Base-by-base conservation (phyloP, 306 rosid genomes). In the Medicago arabica region DNA sequence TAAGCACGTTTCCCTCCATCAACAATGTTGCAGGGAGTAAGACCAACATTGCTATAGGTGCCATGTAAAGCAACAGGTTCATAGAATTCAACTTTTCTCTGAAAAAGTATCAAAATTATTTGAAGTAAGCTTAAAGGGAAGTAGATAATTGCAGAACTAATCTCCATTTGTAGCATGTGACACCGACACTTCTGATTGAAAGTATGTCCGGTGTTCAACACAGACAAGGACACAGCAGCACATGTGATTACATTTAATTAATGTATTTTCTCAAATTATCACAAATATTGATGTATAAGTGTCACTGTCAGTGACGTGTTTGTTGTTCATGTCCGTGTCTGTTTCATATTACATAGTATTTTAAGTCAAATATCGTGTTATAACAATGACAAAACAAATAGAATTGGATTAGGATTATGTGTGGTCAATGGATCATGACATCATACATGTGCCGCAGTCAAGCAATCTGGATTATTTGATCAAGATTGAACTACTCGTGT, bases 1-100 rank as follows among this genome's bases (percentile, higher is more conserved):
- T 8, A 78, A 85, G n/a, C 55, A 85, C 86, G 2, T 85, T 79
- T 51, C 67, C 61, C 36, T 85, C 86, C 84, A 85, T 78, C 46
- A 85, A 70, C 40, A 85, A 47, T 65, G 88, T 76, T 17, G 86
- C 84, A 34, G 88, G 88, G 38, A 85, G 84, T 18, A 85, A 60
- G 51, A 78, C 79, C 67, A 71, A 5, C 76, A 66, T 53, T 50
- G 88, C 86, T 38, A 85, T 82, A 11, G 88, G 88, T 21, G 88
- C 83, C 88, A 85, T 85, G 8, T 85, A 85, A 69, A 85, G 83
- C 40, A 85, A 71, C 54, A 85, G 74, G 81, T 85, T 85, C 88
- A 81, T 81, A 13, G 88, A 85, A 71, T 82, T 62, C 74, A 85
- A 60, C 69, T 78, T 85, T 61, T 82, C 88, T 38, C 88, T 84